phyloP scores from a whole-genome alignment of 2,329 filamentous ascomycete species.

The Aspergillus awamori region DNA sequence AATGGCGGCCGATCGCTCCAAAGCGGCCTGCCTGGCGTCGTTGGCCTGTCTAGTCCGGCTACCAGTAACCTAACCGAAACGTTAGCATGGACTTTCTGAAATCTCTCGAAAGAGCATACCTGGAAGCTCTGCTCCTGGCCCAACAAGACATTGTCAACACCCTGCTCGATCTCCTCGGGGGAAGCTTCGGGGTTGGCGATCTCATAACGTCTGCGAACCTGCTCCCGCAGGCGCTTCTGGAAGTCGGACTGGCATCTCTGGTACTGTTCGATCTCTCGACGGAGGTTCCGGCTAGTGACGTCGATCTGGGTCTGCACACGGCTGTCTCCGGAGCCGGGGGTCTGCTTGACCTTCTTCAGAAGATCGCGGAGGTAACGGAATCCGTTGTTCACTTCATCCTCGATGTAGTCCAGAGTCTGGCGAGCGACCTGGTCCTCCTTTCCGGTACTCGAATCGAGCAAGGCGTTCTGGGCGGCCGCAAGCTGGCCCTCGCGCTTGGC shows the following conservation, averaged over 20 bases:
- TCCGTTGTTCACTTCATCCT: conserved; percentile 76
- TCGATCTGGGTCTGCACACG: conserved; percentile 80
- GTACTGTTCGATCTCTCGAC: conserved; percentile 78
- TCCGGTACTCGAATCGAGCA: conserved; percentile 74
- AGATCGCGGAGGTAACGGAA: conserved; percentile 80
- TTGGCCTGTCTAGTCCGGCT: conserved; percentile 70
- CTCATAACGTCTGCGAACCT: conserved; percentile 85
- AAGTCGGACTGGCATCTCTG: conserved; percentile 79
- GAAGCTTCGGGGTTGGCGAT: conserved; percentile 83
- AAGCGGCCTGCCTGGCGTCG: conserved; percentile 76
- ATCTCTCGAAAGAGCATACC: conserved; percentile 56
- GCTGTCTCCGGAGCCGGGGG: conserved; percentile 71
- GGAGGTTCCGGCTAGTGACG: conserved; percentile 76
- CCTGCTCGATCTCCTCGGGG: conserved; percentile 75
- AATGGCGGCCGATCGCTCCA: conserved; percentile 81
- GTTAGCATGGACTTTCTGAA: background rate
- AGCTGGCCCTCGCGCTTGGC: conserved; percentile 52
- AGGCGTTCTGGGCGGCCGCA: conserved; percentile 67
- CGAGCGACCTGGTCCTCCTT: conserved; percentile 66
- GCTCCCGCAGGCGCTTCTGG: conserved; percentile 76
- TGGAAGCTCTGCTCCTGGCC: conserved; percentile 76
- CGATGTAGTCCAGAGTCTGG: conserved; percentile 71
- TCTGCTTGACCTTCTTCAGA: conserved; percentile 80
- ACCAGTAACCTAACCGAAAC: conserved; percentile 34
- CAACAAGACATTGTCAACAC: conserved; percentile 68